Evolutionary conservation across 2,329 filamentous ascomycete species (phyloP), one percentile per base, ranked within the genome.

Genomic region (Xylariaceae sp.): DNA sequence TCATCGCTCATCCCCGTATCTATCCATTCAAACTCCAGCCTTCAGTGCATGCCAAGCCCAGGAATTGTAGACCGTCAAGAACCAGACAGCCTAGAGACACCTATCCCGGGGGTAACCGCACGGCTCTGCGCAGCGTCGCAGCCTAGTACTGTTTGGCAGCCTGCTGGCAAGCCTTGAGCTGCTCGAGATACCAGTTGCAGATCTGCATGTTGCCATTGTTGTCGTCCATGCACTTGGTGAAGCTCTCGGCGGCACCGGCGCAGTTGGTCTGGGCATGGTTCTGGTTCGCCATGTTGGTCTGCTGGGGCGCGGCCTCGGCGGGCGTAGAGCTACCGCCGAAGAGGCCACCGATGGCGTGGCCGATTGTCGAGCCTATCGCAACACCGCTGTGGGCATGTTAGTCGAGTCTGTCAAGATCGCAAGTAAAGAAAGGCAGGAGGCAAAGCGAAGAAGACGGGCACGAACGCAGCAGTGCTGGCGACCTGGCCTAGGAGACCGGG

Each of bases 151-250:
- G 83, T 73, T 78, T 83, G 51, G 88, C 86, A 64, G 89, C 88
- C 61, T 82, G 76, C 79, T 92, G 88, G 80, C 88, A 92, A 53
- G 88, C 87, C 80, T 92, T 92, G 74, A 99, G 80, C 82, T 99
- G 92, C 73, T 99, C 94, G 66, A 99, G 77, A 74, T 99, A 99
- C 92, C 92, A 99, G 63, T 88, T 88, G 78, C 94, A 99, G 70
- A 96, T 95, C 70, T 87, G 86, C 87, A 99, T 85, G 76, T 94
- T 91, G 64, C 94, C 94, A 70, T 85, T 78, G 74, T 99, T 88
- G 69, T 97, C 89, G 73, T 97, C 92, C 86, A 99, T 87, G 81
- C 94, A 99, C 77, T 86, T 87, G 67, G 90, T 92, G 80, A 99
- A 97, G 75, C 82, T 84, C 74, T 85, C 84, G 51, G 91, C 85